Evolutionary conservation across 2,329 filamentous ascomycete genomes (phyloP).

Genomic region (Mariannaea elegans): DNA sequence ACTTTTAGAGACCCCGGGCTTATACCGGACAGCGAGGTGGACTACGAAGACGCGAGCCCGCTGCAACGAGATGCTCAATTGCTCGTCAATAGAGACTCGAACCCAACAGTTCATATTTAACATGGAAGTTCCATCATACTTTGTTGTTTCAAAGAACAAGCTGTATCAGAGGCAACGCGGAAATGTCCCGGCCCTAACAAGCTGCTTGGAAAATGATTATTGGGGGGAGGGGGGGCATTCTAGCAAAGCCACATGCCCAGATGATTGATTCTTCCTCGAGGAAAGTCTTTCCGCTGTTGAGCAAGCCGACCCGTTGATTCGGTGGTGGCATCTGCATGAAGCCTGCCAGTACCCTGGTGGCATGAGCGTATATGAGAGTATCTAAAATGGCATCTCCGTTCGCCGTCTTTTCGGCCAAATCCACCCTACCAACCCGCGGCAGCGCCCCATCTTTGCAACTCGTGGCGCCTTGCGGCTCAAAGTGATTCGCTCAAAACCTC

Average conservation of each 20-base stretch:
- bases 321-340: no score
- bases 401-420: slow-evolving; percentile 34
- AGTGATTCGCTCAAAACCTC: slow-evolving; percentile 17
- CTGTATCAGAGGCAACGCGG: background rate
- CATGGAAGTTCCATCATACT: no score
- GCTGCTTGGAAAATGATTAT: background rate
- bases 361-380: no score
- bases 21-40: background rate
- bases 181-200: background rate
- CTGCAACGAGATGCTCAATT: no score
- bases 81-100: no score
- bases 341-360: no score
- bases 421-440: slow-evolving; percentile 19
- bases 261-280: background rate
- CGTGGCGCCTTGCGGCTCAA: slow-evolving; percentile 20
- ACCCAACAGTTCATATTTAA: no score
- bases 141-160: no score
- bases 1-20: slow-evolving; percentile 6
- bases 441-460: slow-evolving; percentile 21
- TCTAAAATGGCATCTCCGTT: slow-evolving; percentile 3
- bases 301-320: slow-evolving; percentile 3
- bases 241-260: background rate
- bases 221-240: slow-evolving; percentile 5
- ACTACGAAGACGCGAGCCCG: slow-evolving; percentile 6
- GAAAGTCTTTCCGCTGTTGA: slow-evolving; percentile 7